phyloP scores from a whole-genome alignment of 2,329 filamentous ascomycete species.

The Ophiostoma himal-ulmi region DNA sequence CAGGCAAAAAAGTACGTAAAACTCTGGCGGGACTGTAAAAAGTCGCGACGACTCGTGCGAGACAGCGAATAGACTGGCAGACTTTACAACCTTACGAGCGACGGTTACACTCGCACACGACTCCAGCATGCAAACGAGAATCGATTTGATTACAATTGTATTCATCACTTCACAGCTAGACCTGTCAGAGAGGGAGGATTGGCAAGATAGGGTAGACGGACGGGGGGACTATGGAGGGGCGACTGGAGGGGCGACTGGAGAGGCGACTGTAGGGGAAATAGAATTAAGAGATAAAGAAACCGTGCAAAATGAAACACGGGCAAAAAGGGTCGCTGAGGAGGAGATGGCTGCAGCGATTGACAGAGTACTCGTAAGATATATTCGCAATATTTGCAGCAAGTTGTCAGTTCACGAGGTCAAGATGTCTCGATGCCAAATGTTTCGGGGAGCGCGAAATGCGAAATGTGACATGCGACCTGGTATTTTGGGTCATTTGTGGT shows the following conservation, averaged over 20 bases:
- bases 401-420: background rate
- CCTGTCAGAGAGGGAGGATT: background rate
- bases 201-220: background rate
- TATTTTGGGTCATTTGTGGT: background rate
- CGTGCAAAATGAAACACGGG: background rate
- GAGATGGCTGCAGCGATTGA: background rate
- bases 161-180: background rate
- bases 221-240: background rate
- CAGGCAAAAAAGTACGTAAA: background rate
- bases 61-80: background rate
- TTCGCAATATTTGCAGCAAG: too few relatives aligned
- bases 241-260: background rate
- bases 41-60: background rate
- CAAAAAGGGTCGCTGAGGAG: background rate
- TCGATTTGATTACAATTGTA: conserved; percentile 3
- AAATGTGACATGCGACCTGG: too few relatives aligned
- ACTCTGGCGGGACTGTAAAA: conserved; percentile 3
- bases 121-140: background rate
- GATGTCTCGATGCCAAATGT: background rate
- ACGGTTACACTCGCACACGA: background rate
- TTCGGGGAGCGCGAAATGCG: background rate
- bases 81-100: background rate
- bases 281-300: background rate
- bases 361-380: background rate
- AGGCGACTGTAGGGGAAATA: background rate